Evolutionary conservation across 2,329 filamentous ascomycete genomes (phyloP), one percentile per base, ranked within the genome.

Genomic region (Penicillium freii): DNA sequence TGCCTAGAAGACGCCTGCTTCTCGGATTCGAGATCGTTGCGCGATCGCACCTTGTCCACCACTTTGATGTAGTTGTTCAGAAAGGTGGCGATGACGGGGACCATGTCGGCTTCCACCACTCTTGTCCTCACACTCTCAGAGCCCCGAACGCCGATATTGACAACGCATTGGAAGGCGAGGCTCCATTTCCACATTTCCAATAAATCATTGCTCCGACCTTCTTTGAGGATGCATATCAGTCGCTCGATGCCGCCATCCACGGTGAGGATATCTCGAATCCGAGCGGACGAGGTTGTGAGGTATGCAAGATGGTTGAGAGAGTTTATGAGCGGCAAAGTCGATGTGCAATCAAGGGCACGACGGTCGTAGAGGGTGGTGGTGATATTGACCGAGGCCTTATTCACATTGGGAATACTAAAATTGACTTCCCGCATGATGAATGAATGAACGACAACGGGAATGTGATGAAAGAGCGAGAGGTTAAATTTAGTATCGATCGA

Each of bases 111-210:
- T 78, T 99, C 94, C 51, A 99, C 94, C 3, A 99, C 93, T 64
- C 94, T 85, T 57, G 94, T 97, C 66, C 94, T 86, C 58, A 99
- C 94, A 65, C 86, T 87, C 78, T 99, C 94, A 13, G 94, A 97
- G 59, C 94, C 94, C 66, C 94, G 86, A 59, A 99, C 93, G 56
- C 94, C 94, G 71, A 99, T 97, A 76, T 99, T 99, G 73, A 99
- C 94, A 63, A 97, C 92, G 75, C 94, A 99, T 77, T 97, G 94
- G 75, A 99, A 99, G 52, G 94, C 94, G 62, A 99, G 83, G 72
- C 97, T 99, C 94, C 94, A 99, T 78, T 97, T 97, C 94, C 94
- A 99, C 90, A 96, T 96, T 75, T 97, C 93, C 93, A 97, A 97
- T 87, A 97, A 89, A 74, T 99, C 93, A 77, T 92, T 95, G 78